Evolutionary conservation across 148 eudicot species (phyloP).

Genomic region (Rhododendron ferrugineum): DNA sequence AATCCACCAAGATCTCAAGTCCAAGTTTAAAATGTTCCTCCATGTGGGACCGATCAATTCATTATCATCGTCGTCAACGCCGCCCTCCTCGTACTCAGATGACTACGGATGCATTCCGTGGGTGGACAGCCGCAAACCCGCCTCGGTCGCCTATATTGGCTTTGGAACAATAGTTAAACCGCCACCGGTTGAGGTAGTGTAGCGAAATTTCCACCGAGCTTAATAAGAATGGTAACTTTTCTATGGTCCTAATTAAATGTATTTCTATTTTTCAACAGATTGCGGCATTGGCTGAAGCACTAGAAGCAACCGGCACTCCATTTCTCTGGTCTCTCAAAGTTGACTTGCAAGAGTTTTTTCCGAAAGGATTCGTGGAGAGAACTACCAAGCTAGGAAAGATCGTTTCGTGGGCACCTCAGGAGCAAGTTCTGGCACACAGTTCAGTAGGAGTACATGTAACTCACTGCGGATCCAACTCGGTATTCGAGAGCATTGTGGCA

Average conservation of each 20-base stretch:
- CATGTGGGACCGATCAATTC: constrained; percentile 33
- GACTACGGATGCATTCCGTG: constrained; percentile 40
- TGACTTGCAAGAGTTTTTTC: constrained; percentile 17
- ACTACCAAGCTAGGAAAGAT: constrained; percentile 32
- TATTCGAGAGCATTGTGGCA: constrained; percentile 46
- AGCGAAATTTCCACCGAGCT: background rate
- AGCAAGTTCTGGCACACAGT: constrained; percentile 33
- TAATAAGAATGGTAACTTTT: background rate
- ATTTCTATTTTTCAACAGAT: background rate
- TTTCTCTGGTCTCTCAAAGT: constrained; percentile 59
- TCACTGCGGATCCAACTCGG: constrained; percentile 75
- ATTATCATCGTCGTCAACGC: constrained; percentile 8
- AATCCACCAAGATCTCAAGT: constrained; percentile 27
- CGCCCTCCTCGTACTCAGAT: constrained; percentile 12
- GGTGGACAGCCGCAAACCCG: constrained; percentile 30
- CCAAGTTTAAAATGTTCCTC: constrained; percentile 30
- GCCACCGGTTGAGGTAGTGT: constrained; percentile 23
- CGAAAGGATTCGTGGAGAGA: constrained; percentile 32
- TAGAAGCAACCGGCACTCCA: constrained; percentile 29
- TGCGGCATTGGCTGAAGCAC: constrained; percentile 41
- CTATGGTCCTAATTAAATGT: background rate
- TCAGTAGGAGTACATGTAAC: constrained; percentile 47
- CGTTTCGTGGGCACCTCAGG: constrained; percentile 68
- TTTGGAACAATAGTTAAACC: constrained; percentile 43
- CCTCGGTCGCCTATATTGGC: constrained; percentile 44